Base-by-base conservation (phyloP, 202 grass and related monocot genomes). In the Dendrocalamus latiflorus region DNA sequence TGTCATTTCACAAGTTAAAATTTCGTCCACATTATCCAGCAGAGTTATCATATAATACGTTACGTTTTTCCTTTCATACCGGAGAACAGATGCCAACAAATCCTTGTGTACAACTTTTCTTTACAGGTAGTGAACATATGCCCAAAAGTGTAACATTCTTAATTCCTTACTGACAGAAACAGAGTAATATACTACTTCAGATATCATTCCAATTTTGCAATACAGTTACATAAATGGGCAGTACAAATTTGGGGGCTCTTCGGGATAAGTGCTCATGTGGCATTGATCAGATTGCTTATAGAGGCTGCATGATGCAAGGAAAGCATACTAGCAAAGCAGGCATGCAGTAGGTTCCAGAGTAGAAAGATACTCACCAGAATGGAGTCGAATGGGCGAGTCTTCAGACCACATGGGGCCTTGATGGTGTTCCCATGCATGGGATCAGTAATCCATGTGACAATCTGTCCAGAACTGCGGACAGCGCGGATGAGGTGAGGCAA, bases 361-460 rank as follows among this genome's bases (percentile, higher is more conserved):
- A 63, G 9, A 44, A 87, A 64, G 25, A 38, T 33, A 74, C 82
- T 79, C 72, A 97, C 94, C 86, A 92, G 85, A 80, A 97, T 97
- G 16, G 86, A 87, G 66, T 97, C 94, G 0, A 97, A 97, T 1
- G 94, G 92, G 48, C 94, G 90, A 77, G 94, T 97, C 85, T 97
- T 97, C 64, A 97, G 84, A 38, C 94, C 92, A 75, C 94, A 97
- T 36, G 94, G 94, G 13, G 94, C 94, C 84, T 97, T 97, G 68
- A 97, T 97, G 47, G 94, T 97, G 88, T 97, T 97, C 60, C 94
- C 94, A 54, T 97, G 94, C 94, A 97, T 97, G 26, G 94, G 94
- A 77, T 97, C 94, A 24, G 89, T 92, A 68, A 97, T 91, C 94
- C 94, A 97, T 61, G 94, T 94, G 61, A 97, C 94, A 65, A 94